Base-by-base conservation (phyloP, 192 early-diverging fungal genomes). In the Linnemannia elongata region DNA sequence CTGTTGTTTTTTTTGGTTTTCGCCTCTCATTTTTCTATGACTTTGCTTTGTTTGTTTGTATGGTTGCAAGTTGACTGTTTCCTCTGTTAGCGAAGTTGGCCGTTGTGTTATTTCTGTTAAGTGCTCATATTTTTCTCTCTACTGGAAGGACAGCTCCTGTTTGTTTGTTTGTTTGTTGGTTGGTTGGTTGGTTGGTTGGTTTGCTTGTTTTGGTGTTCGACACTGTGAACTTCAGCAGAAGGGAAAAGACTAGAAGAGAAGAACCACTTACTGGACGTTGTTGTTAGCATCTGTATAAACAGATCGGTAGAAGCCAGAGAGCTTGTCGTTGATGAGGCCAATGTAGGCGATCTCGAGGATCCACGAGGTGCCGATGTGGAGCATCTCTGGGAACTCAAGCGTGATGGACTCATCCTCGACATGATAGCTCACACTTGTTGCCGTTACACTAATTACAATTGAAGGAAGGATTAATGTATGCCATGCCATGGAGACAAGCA, bases 261-360 rank as follows among this genome's bases (percentile, higher is more conserved):
- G 42, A 17, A 41, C 18, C 20, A 81, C 85, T 75, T 92, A 89
- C 90, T 89, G 91, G 41, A 85, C 75, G 52, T 89, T 87, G 77
- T 90, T 92, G 54, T 95, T 83, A 1, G 89, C 88, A 76, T 94
- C 94, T 9, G 91, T 93, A 89, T 96, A 97, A 52, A 88, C 86
- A 71, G 92, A 94, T 70, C 96, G 93, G 90, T 97, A 97, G 89
- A 97, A 97, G 1, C 97, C 96, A 39, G 92, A 92, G 93, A 97
- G 94, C 78, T 95, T 92, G 89, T 97, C 92, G 85, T 94, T 95
- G 82, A 92, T 89, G 38, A 91, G 74, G 42, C 93, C 90, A 69
- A 87, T 85, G 73, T 93, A 94, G 75, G 79, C 69, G 12, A 94
- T 86, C 44, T 80, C 79, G 78, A 94, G 80, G 39, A 88, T 89